Evolutionary conservation across 345 rosid genomes (phyloP), one percentile per base, ranked within the genome.

Genomic region (Leavenworthia alabamica): DNA sequence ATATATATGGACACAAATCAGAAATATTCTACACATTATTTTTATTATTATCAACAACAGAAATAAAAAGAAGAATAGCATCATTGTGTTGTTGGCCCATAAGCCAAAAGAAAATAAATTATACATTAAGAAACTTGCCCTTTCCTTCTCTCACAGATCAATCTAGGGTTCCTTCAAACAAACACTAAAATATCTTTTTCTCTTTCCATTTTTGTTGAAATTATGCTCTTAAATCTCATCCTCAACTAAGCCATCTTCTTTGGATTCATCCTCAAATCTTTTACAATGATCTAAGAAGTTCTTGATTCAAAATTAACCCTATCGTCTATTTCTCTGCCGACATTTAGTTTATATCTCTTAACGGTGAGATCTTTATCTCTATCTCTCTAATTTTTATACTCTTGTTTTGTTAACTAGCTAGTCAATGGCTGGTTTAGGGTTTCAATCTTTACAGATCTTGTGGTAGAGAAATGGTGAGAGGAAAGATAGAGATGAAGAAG

Each of bases 401-500:
- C 22, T 23, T 13, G 49, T 68, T 55, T 22, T 44, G 44, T 33
- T 15, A 6, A 28, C 37, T 19, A n/a, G n/a, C n/a, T n/a, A 35
- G 8, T 44, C 22, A 16, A 0, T 42, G 39, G 22, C 9, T 35
- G 31, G 14, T 50, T 42, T 62, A 70, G 50, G 68, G 57, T 54
- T 45, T 17, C 35, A 32, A 55, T 55, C 36, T 55, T 55, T 37
- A 20, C 35, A 62, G 73, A 69, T 69, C 73, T 60, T 60, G 43
- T 52, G 43, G 19, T 47, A 43, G 62, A 28, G 37, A 8, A 50
- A 56, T 71, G 75, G 75, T 71, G 53, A 47, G 75, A 48, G 75
- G 75, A 48, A 71, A 71, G 64, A 71, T 71, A 56, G 75, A 71
- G 54, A 56, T 71, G 75, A 71, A 71, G 75, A 71, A 63, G 49